Evolutionary conservation across 106 monocot species (phyloP), one percentile per base, ranked within the genome.

Genomic region (Dioscorea alata): DNA sequence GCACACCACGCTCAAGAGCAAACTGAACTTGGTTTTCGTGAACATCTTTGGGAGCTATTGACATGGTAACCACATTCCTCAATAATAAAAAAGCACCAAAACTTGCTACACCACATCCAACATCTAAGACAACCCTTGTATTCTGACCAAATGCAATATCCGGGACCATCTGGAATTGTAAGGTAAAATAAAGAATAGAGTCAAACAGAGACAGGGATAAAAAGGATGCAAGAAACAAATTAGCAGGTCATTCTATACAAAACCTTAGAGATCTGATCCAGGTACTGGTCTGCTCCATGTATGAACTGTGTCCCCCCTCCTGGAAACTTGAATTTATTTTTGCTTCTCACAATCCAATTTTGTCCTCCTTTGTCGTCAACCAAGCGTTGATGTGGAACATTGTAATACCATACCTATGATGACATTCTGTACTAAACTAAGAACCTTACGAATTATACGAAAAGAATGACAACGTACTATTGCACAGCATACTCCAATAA

Each of bases 21-120:
- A 95, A 91, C 68, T 91, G 94, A 77, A 95, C 91, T 50, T 95
- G 90, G 71, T 95, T 94, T 64, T 90, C 90, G 71, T 94, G 94
- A 50, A 88, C 83, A 80, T 95, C 91, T 78, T 91, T 95, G 53
- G 94, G 94, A 53, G 94, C 94, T 64, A 91, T 79, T 21, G 94
- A 95, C 67, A 95, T 53, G 58, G 94, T 91, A 58, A 80, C 61
- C 59, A 95, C 94, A 74, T 95, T 78, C 8, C 85, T 62, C 71
- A 88, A 81, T 60, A 95, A 67, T 53, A 95, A 73, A 77, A 86
- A 83, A 57, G 94, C 91, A 60, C 94, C 91, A 73, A 95, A 95
- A 77, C 94, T 95, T 60, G 94, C 94, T 65, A 95, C 85, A 0
- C 91, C 90, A 80, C 91, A 91, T n/a, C 91, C 91, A 76, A 95